Evolutionary conservation across 768 basidiomycete genomes (phyloP), one percentile per base, ranked within the genome.

Genomic region (Kwoniella newhampshirensis): DNA sequence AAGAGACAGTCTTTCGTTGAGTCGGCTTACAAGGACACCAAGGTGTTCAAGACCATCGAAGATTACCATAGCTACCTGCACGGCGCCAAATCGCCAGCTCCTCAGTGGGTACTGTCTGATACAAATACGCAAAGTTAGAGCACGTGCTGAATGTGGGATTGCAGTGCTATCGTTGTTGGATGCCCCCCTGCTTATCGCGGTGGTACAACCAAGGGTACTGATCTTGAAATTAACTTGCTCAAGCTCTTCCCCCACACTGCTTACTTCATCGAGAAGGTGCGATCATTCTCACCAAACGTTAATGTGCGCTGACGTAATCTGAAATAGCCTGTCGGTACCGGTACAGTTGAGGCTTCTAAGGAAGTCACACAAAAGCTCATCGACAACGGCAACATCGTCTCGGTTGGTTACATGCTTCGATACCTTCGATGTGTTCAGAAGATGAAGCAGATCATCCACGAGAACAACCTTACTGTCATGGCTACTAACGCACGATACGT

Each of bases 401-500:
- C 91, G 18, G 88, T 93, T 63, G 92, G 92, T 84, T 91, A 77
- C 67, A 96, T 96, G 91, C 80, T 96, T 62, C 85, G 91, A 62
- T 93, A 94, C 79, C 81, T 94, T 68, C 87, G 87, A 77, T 92
- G 88, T 28, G 90, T 94, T 20, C 91, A 96, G 78, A 87, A 86
- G 83, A 96, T 97, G 89, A 93, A 94, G 79, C 83, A 87, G 59
- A 92, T 97, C 76, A 88, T 99, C 74, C 81, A 89, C 71, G 91
- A 94, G 62, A 97, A 97, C 75, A 84, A 90, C 71, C 82, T 99
- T 57, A 87, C 87, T 20, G 92, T 99, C 49, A 97, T 98, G 93
- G 82, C 87, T 43, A 98, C 94, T 32, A 86, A 93, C 64, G 93
- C 92, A 7, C 87, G 94, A 57, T 99, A 97, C 78, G 91, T 90